Percentiles rank a stretch among this genome's conserved stretches.
Evolutionary conservation across 306 rosid genomes (phyloP).

Genomic region (Pachyrhizus erosus): DNA sequence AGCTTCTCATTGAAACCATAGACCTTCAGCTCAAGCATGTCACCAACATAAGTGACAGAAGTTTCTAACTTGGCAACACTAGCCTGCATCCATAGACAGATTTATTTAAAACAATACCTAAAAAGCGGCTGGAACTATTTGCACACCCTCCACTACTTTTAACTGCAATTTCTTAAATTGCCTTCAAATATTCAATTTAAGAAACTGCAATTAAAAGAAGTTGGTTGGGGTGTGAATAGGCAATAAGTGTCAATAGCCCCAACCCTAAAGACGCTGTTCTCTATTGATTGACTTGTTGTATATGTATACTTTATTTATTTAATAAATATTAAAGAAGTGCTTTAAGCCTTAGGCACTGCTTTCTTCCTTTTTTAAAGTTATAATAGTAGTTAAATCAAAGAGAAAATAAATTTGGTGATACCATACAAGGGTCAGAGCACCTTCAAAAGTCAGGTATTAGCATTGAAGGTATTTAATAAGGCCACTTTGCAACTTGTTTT

Average conservation of each 20-base stretch:
- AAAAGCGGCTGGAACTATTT: slow-evolving; percentile 9
- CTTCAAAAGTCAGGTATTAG: slow-evolving; percentile 5
- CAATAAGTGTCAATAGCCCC: background rate
- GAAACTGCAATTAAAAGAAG: slow-evolving; percentile 13
- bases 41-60: slow-evolving; percentile 73
- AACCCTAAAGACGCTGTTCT: slow-evolving; percentile 6
- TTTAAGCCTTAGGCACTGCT: background rate
- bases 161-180: slow-evolving; percentile 17
- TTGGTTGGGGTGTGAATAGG: background rate
- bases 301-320: background rate
- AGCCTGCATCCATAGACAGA: slow-evolving; percentile 63
- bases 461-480: slow-evolving; percentile 17
- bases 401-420: background rate
- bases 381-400: background rate
- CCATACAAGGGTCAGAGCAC: background rate
- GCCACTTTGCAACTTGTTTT: background rate
- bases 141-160: slow-evolving; percentile 5
- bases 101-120: slow-evolving; percentile 26
- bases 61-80: slow-evolving; percentile 93
- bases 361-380: background rate
- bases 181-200: background rate
- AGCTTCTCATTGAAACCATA: slow-evolving; percentile 93
- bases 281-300: slow-evolving; percentile 3
- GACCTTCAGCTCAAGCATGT: slow-evolving; percentile 88
- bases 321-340: background rate